Evolutionary conservation across 148 eudicot species (phyloP).

Genomic region (Limonium bicolor): DNA sequence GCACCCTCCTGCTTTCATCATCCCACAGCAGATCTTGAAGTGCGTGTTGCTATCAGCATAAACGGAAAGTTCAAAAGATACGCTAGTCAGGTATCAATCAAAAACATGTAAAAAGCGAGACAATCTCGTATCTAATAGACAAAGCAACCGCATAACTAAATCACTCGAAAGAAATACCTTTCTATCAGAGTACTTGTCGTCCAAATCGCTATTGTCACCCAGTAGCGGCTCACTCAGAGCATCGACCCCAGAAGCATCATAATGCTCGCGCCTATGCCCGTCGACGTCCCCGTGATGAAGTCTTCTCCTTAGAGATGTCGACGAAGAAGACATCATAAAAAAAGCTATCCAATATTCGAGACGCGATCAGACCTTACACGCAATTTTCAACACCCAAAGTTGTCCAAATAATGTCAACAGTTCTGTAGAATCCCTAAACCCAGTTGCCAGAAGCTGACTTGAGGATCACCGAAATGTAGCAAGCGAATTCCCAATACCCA

Average conservation of each 20-base stretch:
- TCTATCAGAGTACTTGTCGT: slow-evolving; percentile 30
- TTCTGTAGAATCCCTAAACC: background rate
- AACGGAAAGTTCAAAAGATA: background rate
- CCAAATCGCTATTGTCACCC: slow-evolving; percentile 26
- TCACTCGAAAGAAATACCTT: background rate
- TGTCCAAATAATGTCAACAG: background rate
- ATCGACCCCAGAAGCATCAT: slow-evolving; percentile 28
- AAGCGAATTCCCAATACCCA: no score
- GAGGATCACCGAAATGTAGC: no score
- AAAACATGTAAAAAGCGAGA: no score
- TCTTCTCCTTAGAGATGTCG: slow-evolving; percentile 57
- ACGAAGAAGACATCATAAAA: slow-evolving; percentile 50
- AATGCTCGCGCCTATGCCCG: slow-evolving; percentile 58
- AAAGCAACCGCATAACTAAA: background rate
- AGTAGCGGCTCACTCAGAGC: slow-evolving; percentile 65
- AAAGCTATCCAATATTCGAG: background rate
- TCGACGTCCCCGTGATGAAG: slow-evolving; percentile 87
- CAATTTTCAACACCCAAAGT: background rate
- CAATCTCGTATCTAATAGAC: no score
- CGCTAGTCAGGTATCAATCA: background rate
- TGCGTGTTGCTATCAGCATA: slow-evolving; percentile 22
- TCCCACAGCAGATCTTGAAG: slow-evolving; percentile 35
- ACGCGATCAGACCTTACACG: background rate
- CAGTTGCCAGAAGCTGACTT: no score
- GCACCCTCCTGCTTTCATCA: slow-evolving; percentile 52